These are phyloP conservation scores for Arthrobotrys megalospora DNA, from an alignment of 2,329 filamentous ascomycete species.

Conservation along the genomic window DNA sequence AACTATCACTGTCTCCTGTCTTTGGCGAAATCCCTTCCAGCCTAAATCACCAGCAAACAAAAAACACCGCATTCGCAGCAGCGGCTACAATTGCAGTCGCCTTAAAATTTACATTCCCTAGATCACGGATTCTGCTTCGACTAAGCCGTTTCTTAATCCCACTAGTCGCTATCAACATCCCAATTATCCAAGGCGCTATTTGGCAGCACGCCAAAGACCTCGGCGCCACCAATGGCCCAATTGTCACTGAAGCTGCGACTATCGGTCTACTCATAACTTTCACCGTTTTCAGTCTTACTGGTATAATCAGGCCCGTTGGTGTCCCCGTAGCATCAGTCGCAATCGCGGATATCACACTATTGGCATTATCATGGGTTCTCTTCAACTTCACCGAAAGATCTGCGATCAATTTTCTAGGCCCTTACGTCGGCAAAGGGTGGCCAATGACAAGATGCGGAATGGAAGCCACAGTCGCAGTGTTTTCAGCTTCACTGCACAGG, in stretches of 20 bases:
- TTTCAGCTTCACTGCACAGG: conserved; percentile 71
- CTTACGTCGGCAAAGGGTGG: conserved; percentile 51
- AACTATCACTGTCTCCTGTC: conserved; percentile 84
- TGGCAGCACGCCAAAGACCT: conserved; percentile 77
- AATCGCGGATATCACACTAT: conserved; percentile 27
- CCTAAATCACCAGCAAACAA: conserved; percentile 78
- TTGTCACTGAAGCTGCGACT: conserved; percentile 76
- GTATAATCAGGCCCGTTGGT: conserved; percentile 41
- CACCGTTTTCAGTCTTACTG: conserved; percentile 50
- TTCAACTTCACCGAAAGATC: conserved; percentile 44
- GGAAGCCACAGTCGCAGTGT: conserved; percentile 53
- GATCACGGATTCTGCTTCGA: conserved; percentile 44
- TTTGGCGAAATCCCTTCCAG: conserved; percentile 87
- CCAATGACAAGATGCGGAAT: conserved; percentile 56
- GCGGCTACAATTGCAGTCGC: conserved; percentile 78
- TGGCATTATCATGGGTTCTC: conserved; percentile 47
- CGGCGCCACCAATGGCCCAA: conserved; percentile 80
- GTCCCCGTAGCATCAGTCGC: conserved; percentile 40
- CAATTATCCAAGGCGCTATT: conserved; percentile 80
- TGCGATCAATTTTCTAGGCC: conserved; percentile 12
- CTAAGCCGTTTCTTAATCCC: conserved; percentile 71
- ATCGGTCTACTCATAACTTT: conserved; percentile 38
- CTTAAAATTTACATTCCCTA: conserved; percentile 52
- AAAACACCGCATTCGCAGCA: conserved; percentile 77
- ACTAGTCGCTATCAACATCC: conserved; percentile 81